Evolutionary conservation across 2,329 filamentous ascomycete species (phyloP).

Genomic region (Clarireedia homoeocarpa): DNA sequence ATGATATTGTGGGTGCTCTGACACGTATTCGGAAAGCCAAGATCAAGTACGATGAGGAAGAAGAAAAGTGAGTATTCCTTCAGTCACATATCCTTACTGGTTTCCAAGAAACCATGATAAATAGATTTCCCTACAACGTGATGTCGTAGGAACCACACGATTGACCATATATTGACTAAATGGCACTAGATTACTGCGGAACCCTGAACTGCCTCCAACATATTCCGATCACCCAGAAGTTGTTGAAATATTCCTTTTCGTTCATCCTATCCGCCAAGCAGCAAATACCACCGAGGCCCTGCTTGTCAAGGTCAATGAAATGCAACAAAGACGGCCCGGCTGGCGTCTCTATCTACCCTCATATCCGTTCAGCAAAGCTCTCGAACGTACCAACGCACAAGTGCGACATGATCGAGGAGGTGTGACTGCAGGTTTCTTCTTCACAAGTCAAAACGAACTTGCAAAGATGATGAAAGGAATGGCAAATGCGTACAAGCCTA

Average conservation of each 20-base stretch:
- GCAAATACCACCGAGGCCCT: slow-evolving; percentile 41
- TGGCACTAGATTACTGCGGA: slow-evolving; percentile 33
- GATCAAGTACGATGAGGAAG: slow-evolving; percentile 39
- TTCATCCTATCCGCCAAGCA: slow-evolving; percentile 45
- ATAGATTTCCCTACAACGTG: background rate
- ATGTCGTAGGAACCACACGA: no score
- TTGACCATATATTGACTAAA: background rate
- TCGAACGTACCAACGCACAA: slow-evolving; percentile 47
- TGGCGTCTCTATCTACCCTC: slow-evolving; percentile 42
- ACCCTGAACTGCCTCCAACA: slow-evolving; percentile 37
- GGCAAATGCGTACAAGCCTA: slow-evolving; percentile 29
- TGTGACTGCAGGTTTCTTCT: slow-evolving; percentile 43
- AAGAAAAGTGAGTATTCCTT: slow-evolving; percentile 27
- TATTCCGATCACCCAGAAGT: slow-evolving; percentile 42
- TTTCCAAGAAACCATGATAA: background rate
- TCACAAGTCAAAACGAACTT: slow-evolving; percentile 27
- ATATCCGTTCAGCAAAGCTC: slow-evolving; percentile 45
- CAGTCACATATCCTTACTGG: background rate
- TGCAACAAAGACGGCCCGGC: slow-evolving; percentile 36
- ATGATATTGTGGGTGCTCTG: slow-evolving; percentile 35
- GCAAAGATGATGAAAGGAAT: slow-evolving; percentile 29
- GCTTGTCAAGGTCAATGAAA: slow-evolving; percentile 39
- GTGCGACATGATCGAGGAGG: slow-evolving; percentile 52
- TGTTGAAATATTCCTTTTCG: slow-evolving; percentile 46
- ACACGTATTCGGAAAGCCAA: slow-evolving; percentile 36